Conservation (phyloP, 148 eudicot species). For the Mesembryanthemum crystallinum region DNA sequence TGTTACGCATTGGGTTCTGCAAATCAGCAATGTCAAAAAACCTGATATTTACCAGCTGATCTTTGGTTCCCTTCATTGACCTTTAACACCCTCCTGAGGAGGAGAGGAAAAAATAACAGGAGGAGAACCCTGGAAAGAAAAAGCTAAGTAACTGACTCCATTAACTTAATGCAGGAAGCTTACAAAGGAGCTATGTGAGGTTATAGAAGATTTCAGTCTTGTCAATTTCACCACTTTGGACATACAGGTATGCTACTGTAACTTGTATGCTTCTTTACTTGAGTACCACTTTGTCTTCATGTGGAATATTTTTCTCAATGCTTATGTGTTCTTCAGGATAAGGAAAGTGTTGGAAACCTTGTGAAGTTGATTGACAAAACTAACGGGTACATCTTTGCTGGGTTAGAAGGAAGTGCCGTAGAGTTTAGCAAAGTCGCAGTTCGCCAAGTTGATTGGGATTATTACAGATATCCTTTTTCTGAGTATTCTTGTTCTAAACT, state of each 20-base stretch:
- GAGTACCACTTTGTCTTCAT: background rate
- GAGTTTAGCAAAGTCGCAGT: conserved; percentile 93
- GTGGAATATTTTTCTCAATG: background rate
- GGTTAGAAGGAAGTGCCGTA: conserved; percentile 77
- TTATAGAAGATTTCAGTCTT: conserved; percentile 64
- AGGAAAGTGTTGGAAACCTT: conserved; percentile 88
- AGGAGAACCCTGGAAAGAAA: background rate
- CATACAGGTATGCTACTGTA: conserved; percentile 61
- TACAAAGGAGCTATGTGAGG: conserved; percentile 83
- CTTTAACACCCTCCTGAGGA: too few species aligned
- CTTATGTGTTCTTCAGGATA: conserved; percentile 51
- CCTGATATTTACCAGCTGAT: too few species aligned
- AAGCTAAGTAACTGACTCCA: background rate
- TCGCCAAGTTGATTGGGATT: conserved; percentile 81
- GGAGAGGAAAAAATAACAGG: background rate
- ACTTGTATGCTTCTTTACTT: conserved; percentile 5
- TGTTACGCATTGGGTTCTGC: too few species aligned
- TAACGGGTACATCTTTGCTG: conserved; percentile 81
- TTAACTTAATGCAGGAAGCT: conserved; percentile 59
- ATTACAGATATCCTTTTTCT: conserved; percentile 85
- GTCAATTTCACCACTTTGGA: conserved; percentile 87
- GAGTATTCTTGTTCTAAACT: background rate
- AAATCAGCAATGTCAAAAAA: too few species aligned
- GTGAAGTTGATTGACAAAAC: conserved; percentile 86
- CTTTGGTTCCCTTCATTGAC: too few species aligned